A percentile compares a stretch with the other conserved stretches of the same genome.
Conservation (phyloP, 805 yeast genomes). For the Yarrowia deformans region DNA sequence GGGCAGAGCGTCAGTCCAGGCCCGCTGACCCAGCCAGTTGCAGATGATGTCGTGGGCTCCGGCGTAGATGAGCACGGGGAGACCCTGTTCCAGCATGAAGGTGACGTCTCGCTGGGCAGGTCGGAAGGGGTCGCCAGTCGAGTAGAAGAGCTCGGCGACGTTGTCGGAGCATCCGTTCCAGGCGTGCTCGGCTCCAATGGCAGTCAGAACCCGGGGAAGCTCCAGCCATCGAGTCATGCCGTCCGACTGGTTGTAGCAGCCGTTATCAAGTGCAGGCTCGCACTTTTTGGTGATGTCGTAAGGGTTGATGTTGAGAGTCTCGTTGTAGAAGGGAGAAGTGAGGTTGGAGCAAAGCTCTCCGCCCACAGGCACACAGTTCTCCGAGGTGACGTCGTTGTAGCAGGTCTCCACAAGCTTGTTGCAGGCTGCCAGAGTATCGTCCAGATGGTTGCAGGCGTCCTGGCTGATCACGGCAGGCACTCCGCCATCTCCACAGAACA, state of each 20-base stretch:
- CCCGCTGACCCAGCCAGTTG: slow-evolving; percentile 90
- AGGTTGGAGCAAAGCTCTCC: neutral
- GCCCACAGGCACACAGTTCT: slow-evolving; percentile 3
- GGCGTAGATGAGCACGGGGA: slow-evolving; percentile 87
- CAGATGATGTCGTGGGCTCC: slow-evolving; percentile 94
- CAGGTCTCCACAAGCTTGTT: neutral
- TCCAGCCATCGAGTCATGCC: slow-evolving; percentile 20
- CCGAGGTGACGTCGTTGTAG: slow-evolving; percentile 4
- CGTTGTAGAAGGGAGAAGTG: slow-evolving; percentile 25
- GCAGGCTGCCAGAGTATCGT: slow-evolving; percentile 10
- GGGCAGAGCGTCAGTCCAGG: slow-evolving; percentile 74
- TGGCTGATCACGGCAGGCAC: slow-evolving; percentile 67
- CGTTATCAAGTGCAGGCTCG: slow-evolving; percentile 29
- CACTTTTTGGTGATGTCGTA: slow-evolving; percentile 26
- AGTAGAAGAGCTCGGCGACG: slow-evolving; percentile 1
- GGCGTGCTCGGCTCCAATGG: slow-evolving; percentile 35
- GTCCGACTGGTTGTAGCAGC: slow-evolving; percentile 6
- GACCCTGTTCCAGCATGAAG: slow-evolving; percentile 61
- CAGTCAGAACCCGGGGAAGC: slow-evolving; percentile 1
- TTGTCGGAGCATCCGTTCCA: slow-evolving; percentile 13
- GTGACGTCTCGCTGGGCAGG: slow-evolving; percentile 66
- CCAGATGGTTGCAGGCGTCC: slow-evolving; percentile 67
- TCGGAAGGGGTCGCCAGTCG: slow-evolving; percentile 68
- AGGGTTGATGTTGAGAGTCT: slow-evolving; percentile 31
- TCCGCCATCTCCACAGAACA: slow-evolving; percentile 94